phyloP scores from a whole-genome alignment of 192 early-diverging fungal species.

The Rhizoclosmatium sp. region DNA sequence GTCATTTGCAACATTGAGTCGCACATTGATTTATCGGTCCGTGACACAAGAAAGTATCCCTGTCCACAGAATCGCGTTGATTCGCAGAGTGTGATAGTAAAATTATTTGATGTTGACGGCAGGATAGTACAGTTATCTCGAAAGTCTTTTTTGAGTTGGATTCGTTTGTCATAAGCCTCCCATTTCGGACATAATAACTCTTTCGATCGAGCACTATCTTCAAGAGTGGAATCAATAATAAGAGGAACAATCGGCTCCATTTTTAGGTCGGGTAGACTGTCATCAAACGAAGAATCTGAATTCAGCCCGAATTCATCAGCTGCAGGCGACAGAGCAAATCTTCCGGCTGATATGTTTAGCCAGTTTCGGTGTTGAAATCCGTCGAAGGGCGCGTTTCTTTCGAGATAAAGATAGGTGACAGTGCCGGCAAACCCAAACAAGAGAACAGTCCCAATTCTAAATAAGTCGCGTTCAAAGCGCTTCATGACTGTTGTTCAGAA shows the following conservation, averaged over 20 bases:
- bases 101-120: not conserved
- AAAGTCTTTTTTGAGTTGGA: constrained; percentile 17
- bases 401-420: no score
- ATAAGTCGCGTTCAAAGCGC: no score
- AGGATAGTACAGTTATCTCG: not conserved
- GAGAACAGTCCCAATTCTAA: no score
- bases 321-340: not conserved
- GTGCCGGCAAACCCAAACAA: no score
- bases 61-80: constrained; percentile 18
- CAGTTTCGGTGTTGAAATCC: not conserved
- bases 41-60: constrained; percentile 21
- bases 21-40: constrained; percentile 2
- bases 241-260: not conserved
- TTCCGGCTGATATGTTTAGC: not conserved
- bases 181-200: constrained; percentile 1
- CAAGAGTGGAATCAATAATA: not conserved
- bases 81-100: not conserved
- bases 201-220: not conserved
- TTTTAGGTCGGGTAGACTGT: not conserved
- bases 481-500: no score
- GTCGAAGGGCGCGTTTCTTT: not conserved
- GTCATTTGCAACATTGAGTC: not conserved
- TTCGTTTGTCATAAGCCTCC: constrained; percentile 9
- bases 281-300: not conserved
- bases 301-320: not conserved